These are phyloP conservation scores for Zizania palustris DNA, from an alignment of 202 grass and related monocot species.

Conservation along the genomic window DNA sequence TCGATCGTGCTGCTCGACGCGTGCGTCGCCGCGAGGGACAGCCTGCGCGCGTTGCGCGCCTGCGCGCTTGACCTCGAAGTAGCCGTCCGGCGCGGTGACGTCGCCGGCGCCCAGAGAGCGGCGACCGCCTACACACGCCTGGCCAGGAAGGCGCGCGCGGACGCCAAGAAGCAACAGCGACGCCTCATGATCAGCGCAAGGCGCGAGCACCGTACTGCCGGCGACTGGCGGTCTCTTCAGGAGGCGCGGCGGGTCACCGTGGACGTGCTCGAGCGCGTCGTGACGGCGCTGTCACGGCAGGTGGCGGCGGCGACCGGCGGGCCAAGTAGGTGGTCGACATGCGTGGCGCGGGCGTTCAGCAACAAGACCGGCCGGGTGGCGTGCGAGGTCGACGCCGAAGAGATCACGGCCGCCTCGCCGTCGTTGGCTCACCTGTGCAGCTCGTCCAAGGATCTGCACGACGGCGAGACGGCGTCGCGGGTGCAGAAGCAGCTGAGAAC, in stretches of 20 bases:
- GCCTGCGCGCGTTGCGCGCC: constrained; percentile 40
- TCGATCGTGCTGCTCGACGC: constrained; percentile 67
- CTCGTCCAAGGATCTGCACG: constrained; percentile 27
- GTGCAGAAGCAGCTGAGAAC: constrained; percentile 38
- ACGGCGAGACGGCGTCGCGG: constrained; percentile 22
- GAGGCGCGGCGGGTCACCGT: constrained; percentile 47
- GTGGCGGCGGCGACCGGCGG: constrained; percentile 8
- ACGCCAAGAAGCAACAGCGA: constrained; percentile 42
- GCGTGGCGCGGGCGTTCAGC: constrained; percentile 44
- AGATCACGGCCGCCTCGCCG: neutral
- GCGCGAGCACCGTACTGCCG: neutral
- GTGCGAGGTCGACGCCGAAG: constrained; percentile 43
- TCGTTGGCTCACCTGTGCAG: neutral
- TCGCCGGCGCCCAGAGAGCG: neutral
- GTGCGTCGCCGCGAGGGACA: constrained; percentile 57
- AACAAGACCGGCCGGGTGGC: constrained; percentile 41
- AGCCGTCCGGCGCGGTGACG: constrained; percentile 39
- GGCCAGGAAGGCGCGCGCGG: constrained; percentile 49
- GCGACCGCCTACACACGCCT: constrained; percentile 30
- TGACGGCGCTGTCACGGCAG: constrained; percentile 35
- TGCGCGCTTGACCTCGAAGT: constrained; percentile 45
- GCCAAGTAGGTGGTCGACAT: constrained; percentile 53
- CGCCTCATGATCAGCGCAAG: neutral
- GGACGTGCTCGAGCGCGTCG: constrained; percentile 47
- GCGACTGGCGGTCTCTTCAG: constrained; percentile 21